These are phyloP conservation scores for Rubia occidens DNA, from an alignment of 305 asterid genomes.

Conservation along the genomic window DNA sequence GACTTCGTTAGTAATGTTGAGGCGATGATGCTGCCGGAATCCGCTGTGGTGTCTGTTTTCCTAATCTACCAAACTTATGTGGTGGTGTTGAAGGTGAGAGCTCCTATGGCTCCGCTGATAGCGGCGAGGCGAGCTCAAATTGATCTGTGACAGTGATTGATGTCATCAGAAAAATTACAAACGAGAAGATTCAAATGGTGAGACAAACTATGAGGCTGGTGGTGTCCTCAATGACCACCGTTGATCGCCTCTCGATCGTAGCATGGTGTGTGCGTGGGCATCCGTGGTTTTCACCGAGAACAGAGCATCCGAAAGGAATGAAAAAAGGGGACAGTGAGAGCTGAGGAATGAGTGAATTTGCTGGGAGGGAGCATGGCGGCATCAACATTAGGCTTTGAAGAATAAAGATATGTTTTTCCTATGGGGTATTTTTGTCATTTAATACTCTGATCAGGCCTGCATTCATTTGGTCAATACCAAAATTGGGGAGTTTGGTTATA, in stretches of 20 bases:
- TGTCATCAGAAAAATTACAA: slow-evolving; percentile 48
- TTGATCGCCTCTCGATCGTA: slow-evolving; percentile 79
- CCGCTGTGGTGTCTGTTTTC: slow-evolving; percentile 64
- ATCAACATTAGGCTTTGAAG: no score
- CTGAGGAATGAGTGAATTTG: no score
- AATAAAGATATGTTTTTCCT: no score
- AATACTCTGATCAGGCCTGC: no score
- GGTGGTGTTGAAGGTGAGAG: slow-evolving; percentile 53
- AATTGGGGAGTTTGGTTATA: no score
- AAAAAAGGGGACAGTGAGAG: no score
- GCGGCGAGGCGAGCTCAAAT: slow-evolving; percentile 45
- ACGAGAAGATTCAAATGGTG: slow-evolving; percentile 62
- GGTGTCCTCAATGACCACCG: slow-evolving; percentile 62
- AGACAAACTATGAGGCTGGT: slow-evolving; percentile 56
- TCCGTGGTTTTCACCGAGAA: no score
- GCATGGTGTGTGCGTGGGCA: slow-evolving; percentile 22
- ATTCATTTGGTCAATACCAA: no score
- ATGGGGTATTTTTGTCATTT: no score
- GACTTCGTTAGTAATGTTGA: slow-evolving; percentile 29
- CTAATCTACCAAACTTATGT: slow-evolving; percentile 58
- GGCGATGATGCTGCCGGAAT: slow-evolving; percentile 46
- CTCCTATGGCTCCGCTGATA: slow-evolving; percentile 37
- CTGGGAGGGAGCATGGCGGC: no score
- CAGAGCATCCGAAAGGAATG: no score
- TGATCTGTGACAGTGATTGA: slow-evolving; percentile 75